Evolutionary conservation across 2,329 filamentous ascomycete species (phyloP).

Genomic region (Fonsecaea nubica): DNA sequence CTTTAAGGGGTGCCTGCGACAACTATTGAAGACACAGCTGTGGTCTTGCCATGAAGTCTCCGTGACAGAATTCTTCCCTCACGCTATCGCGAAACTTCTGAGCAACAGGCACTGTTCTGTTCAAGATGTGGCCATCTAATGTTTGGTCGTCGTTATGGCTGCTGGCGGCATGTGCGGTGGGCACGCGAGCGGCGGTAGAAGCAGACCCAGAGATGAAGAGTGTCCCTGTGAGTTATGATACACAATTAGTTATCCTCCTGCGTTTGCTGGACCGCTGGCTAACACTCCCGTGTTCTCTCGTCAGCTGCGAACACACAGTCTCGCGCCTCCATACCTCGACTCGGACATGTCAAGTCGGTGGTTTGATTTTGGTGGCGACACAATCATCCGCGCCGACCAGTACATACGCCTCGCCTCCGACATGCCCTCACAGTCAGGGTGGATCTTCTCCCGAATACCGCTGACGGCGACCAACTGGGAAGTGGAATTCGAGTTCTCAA

Average conservation of each 20-base stretch:
- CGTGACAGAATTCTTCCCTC: constrained; percentile 12
- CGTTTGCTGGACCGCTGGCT: neutral
- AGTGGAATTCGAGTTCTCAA: constrained; percentile 94
- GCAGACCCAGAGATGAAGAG: constrained; percentile 65
- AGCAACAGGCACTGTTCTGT: constrained; percentile 4
- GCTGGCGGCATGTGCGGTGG: constrained; percentile 46
- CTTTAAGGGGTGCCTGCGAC: constrained; percentile 5
- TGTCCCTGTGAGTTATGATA: constrained; percentile 66
- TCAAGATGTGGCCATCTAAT: constrained; percentile 32
- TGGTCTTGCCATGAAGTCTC: constrained; percentile 25
- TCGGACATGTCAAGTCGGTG: constrained; percentile 97
- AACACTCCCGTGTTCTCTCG: neutral
- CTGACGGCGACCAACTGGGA: constrained; percentile 99
- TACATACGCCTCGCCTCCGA: constrained; percentile 94
- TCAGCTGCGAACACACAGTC: constrained; percentile 85
- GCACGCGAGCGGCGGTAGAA: constrained; percentile 53
- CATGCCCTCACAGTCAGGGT: constrained; percentile 86
- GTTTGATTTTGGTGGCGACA: constrained; percentile 98
- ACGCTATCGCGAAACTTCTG: neutral
- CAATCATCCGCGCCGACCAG: constrained; percentile 76
- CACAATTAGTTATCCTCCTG: neutral
- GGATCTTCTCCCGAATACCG: constrained; percentile 91
- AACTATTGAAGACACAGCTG: neutral
- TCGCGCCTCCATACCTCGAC: constrained; percentile 89
- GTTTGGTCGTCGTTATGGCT: constrained; percentile 38